Percentiles rank a stretch among this genome's conserved stretches.
phyloP scores from a whole-genome alignment of 495 filamentous ascomycete species.

The Penicillium steckii region DNA sequence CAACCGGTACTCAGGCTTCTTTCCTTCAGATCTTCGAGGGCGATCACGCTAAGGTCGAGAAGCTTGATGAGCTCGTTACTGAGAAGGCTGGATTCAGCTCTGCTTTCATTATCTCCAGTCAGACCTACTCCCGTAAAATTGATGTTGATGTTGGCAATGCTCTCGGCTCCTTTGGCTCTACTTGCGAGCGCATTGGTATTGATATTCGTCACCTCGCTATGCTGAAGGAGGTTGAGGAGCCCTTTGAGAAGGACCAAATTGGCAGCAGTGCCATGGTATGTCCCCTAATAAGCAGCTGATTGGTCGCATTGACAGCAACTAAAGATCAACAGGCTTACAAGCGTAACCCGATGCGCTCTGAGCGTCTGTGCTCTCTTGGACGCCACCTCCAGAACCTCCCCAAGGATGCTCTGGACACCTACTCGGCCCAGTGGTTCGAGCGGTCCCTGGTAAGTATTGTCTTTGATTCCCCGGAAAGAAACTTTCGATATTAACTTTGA shows the following conservation, averaged over 20 bases:
- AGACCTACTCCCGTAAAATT: conserved; percentile 84
- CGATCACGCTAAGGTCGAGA: conserved; percentile 74
- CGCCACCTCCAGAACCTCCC: conserved; percentile 65
- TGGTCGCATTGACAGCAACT: conserved; percentile 9
- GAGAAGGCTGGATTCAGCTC: conserved; percentile 79
- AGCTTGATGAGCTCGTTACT: conserved; percentile 70
- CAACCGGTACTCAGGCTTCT: conserved; percentile 75
- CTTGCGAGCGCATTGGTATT: conserved; percentile 68
- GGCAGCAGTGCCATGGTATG: conserved; percentile 53
- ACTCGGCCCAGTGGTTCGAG: conserved; percentile 83
- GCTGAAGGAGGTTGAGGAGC: conserved; percentile 86
- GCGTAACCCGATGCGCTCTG: conserved; percentile 85
- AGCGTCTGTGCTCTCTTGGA: conserved; percentile 77
- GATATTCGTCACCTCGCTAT: conserved; percentile 80
- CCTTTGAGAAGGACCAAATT: conserved; percentile 71
- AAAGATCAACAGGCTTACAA: conserved; percentile 70
- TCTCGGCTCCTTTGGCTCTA: conserved; percentile 78
- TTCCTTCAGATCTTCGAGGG: conserved; percentile 83
- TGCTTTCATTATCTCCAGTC: conserved; percentile 71
- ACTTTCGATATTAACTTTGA: conserved; percentile 7
- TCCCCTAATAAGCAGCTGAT: background rate
- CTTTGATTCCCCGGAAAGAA: background rate
- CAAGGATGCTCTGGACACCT: conserved; percentile 72
- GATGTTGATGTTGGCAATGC: conserved; percentile 80
- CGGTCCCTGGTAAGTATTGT: conserved; percentile 47